Evolutionary conservation across 1,284 basidiomycete genomes (phyloP), one percentile per base, ranked within the genome.

Genomic region (Cryptococcus amylolentus): DNA sequence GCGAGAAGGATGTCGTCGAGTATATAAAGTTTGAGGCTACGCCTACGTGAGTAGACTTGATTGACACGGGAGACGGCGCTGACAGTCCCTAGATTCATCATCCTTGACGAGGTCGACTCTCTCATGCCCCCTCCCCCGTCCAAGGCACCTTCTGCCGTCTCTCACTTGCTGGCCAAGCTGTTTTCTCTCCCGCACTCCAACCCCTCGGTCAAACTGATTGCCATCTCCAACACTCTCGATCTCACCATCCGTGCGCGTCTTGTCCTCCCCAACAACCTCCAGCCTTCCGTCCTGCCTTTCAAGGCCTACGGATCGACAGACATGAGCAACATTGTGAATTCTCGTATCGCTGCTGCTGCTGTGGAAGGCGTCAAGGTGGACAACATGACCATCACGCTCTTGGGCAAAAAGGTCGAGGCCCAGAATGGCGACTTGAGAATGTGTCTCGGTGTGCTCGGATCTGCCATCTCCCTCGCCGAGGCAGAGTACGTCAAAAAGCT

Each of bases 171-270:
- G 27, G 62, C 64, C 20, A 69, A 70, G 39, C 63, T 78, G 20
- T 74, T 78, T 56, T 62, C 67, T 8, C 67, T 77, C 12, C 74
- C 75, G 0, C 56, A 64, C 2, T 35, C 62, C 2, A 65, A 62
- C 9, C 46, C 57, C 12, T 52, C 62, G 13, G 55, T 73, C 60
- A 72, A 73, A 55, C 58, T 77, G 27, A 65, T 77, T 48, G 68
- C 72, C 54, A 78, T 77, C 58, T 73, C 74, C 52, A 76, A 77
- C 66, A 76, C 74, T 14, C 69, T 78, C 49, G 75, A 77, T 56
- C 65, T 77, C 13, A 75, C 76, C 12, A 59, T 72, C 18, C 71
- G 75, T 20, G 70, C 71, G 47, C 68, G 69, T 31, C 66, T 75
- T 18, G 58, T 67, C 16, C 68, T 75, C 8, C 63, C 70, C 18